Evolutionary conservation across 2,329 filamentous ascomycete genomes (phyloP), one percentile per base, ranked within the genome.

Genomic region (Venturia nashicola): DNA sequence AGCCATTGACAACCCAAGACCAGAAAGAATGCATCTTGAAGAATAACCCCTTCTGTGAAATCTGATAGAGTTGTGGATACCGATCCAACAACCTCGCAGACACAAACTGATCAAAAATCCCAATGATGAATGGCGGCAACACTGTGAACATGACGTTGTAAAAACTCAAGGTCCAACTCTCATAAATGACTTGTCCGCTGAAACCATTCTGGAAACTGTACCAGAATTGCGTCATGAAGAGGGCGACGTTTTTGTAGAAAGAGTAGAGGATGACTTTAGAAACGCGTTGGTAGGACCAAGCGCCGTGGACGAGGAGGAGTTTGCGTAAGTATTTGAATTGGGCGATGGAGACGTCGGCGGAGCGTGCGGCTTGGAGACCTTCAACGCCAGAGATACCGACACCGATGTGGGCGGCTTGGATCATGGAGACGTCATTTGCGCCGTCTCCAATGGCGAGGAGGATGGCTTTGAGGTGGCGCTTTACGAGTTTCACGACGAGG

Each of bases 341-440:
- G 0, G 86, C 94, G 72, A 99, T 97, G 9, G 92, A 87, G 59
- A 99, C 91, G 77, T 99, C 94, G 65, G 94, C 94, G 71, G 91
- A 96, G 71, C 94, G 86, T 59, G 94, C 94, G 59, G 94, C 94
- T 77, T 99, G 94, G 0, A 99, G 85, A 81, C 94, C 94, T 82
- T 99, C 94, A 68, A 96, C 84, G 76, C 94, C 94, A 72, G 91
- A 96, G 75, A 99, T 99, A 76, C 94, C 94, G 55, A 99, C 90
- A 68, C 94, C 94, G 68, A 99, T 96, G 73, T 99, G 94, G 14
- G 94, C 94, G 12, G 94, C 94, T 78, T 99, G 94, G 64, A 99
- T 99, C 94, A 99, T 99, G 20, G 93, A 97, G n/a, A 99, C 94
- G 72, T 99, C 94, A 76, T 99, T 99, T 59, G 94, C 94, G 68